Conservation (phyloP, 1,139 yeast species). For the Geotrichum macrosporum region DNA sequence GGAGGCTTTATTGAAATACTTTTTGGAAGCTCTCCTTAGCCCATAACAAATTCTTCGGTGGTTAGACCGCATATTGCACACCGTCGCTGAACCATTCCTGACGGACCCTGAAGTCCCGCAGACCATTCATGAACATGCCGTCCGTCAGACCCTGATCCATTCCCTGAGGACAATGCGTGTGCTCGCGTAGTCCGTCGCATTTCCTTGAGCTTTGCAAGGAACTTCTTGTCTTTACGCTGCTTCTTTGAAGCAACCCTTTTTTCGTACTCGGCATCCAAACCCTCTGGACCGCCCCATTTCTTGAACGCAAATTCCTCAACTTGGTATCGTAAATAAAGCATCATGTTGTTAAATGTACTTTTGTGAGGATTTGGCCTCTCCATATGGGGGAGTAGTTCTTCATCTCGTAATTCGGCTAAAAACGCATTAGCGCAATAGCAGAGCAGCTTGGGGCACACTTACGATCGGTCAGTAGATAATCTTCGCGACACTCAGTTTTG, state of each 20-base stretch:
- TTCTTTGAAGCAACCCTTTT: slow-evolving; percentile 68
- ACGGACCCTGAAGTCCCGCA: slow-evolving; percentile 42
- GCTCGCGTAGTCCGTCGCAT: slow-evolving; percentile 90
- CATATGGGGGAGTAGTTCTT: slow-evolving; percentile 60
- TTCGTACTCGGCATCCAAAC: slow-evolving; percentile 89
- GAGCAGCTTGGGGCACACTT: slow-evolving; percentile 19
- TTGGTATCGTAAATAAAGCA: slow-evolving; percentile 79
- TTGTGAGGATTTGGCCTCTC: slow-evolving; percentile 96
- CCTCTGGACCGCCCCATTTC: slow-evolving; percentile 93
- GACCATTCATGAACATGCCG: slow-evolving; percentile 81
- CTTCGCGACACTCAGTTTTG: slow-evolving; percentile 92
- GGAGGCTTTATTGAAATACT: no score
- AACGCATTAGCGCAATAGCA: not conserved
- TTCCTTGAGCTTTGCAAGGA: slow-evolving; percentile 66
- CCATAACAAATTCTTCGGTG: slow-evolving; percentile 59
- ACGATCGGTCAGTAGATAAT: slow-evolving; percentile 82
- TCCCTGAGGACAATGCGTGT: slow-evolving; percentile 34
- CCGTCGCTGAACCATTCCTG: slow-evolving; percentile 52
- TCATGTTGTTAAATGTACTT: slow-evolving; percentile 84
- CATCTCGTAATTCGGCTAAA: slow-evolving; percentile 67
- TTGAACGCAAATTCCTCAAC: slow-evolving; percentile 88
- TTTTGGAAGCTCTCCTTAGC: not conserved
- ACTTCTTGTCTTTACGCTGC: slow-evolving; percentile 71
- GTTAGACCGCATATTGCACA: slow-evolving; percentile 85
- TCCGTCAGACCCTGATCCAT: slow-evolving; percentile 38